phyloP scores from a whole-genome alignment of 2,329 filamentous ascomycete species.

The Ceratocystis cacaofunesta region DNA sequence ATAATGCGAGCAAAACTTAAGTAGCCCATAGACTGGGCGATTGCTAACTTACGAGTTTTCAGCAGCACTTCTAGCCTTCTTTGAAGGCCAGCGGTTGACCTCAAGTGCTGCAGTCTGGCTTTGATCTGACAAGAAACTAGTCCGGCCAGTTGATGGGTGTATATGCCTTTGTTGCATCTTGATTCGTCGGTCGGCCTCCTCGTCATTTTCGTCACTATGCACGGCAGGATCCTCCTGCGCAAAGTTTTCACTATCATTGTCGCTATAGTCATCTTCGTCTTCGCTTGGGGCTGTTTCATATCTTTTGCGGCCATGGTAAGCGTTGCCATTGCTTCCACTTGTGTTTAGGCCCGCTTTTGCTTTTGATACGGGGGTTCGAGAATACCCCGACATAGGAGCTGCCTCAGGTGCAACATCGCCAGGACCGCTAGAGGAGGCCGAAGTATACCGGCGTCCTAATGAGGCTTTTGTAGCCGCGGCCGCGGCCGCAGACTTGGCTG shows the following conservation, averaged over 20 bases:
- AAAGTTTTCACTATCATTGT: constrained; percentile 5
- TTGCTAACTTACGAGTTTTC: background rate
- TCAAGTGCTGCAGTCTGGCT: constrained; percentile 10
- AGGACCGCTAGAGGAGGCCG: background rate
- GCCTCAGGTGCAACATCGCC: background rate
- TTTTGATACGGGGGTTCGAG: background rate
- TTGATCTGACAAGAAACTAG: constrained; percentile 6
- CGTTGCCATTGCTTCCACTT: background rate
- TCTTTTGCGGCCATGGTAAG: background rate
- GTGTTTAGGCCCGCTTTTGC: background rate
- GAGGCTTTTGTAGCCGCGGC: background rate
- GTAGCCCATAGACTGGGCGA: background rate
- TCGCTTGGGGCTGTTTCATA: constrained; percentile 14
- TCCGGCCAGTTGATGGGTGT: constrained; percentile 5
- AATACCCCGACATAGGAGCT: background rate
- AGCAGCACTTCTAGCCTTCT: background rate
- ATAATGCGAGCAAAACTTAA: background rate
- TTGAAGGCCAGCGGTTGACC: background rate
- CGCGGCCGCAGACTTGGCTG: background rate
- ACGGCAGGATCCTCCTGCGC: background rate
- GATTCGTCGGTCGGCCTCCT: constrained; percentile 5
- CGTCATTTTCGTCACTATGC: constrained; percentile 5
- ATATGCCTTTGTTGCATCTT: constrained; percentile 4
- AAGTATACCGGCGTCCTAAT: background rate
- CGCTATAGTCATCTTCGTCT: constrained; percentile 12